Base-by-base conservation (phyloP, 495 filamentous ascomycete genomes). In the Neurospora tetraspora region DNA sequence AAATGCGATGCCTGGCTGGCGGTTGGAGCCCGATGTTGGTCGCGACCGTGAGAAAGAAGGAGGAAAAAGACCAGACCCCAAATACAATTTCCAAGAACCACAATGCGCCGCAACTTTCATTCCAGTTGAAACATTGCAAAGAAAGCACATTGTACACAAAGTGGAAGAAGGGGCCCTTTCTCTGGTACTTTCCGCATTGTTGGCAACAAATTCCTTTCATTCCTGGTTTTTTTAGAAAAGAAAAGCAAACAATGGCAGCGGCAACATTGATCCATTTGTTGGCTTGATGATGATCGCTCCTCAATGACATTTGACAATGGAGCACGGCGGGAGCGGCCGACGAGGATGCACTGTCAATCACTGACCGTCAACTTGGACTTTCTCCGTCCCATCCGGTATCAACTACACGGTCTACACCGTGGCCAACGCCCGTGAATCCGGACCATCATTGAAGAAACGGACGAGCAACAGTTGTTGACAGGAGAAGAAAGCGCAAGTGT, bases 1-100 rank as follows among this genome's bases (percentile, higher is more conserved):
- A 61, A 61, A 31, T 31, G 14, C 53, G 23, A 27, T 61, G 53
- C 27, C 47, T 61, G 47, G 47, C 20, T 4, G 20, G 5, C 23
- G 20, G 20, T 27, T 61, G 34, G 34, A 34, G 34, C 34, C 34
- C 40, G 14, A 18, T 16, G 20, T 6, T 59, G 47, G 47, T 59
- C 47, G 47, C 23, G 23, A 59, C 47, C 47, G n/a, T 23, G n/a
- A 70, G 31, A 38, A 16, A 37, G 59, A 40, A 40, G 69, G 34
- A 71, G 31, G 38, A 69, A 45, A 68, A 72, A 69, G 59, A 65
- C 73, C 70, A 39, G 73, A 74, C 59, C 71, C 73, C 70, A 71
- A 72, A 71, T 69, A 39, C 23, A 59, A 61, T 61, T 71, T 71
- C 31, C 70, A 12, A 11, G 31, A 39, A 37, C 68, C n/a, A 42